phyloP scores from a whole-genome alignment of 176 grass and related monocot genomes.

The Dendrocalamus sinicus region DNA sequence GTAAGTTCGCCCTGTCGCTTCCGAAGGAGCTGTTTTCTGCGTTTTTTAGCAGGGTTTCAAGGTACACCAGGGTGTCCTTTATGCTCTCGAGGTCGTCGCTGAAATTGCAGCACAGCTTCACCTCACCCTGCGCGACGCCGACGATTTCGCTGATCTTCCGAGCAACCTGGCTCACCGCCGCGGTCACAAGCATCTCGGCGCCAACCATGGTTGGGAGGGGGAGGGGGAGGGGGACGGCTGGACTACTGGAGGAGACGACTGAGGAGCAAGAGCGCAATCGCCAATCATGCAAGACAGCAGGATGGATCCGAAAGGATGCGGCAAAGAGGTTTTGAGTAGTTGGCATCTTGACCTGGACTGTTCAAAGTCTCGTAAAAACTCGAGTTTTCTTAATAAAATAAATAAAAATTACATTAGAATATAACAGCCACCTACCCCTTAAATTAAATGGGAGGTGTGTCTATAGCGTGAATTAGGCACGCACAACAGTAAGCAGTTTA shows the following conservation, averaged over 20 bases:
- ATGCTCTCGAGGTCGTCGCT: conserved; percentile 47
- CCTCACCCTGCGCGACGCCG: conserved; percentile 42
- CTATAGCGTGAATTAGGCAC: too few species aligned
- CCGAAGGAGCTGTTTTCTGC: conserved; percentile 55
- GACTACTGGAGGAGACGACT: too few species aligned
- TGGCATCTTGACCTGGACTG: too few species aligned
- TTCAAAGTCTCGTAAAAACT: too few species aligned
- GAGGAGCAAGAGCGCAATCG: not conserved
- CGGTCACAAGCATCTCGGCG: conserved; percentile 47
- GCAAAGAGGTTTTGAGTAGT: too few species aligned
- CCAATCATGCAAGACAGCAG: too few species aligned
- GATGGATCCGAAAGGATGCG: too few species aligned
- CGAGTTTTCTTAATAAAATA: too few species aligned
- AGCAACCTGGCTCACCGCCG: conserved; percentile 51
- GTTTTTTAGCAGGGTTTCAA: conserved; percentile 46
- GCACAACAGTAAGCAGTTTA: too few species aligned
- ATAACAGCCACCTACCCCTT: too few species aligned
- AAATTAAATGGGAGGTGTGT: too few species aligned
- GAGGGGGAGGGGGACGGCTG: not conserved
- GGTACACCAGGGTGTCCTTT: conserved; percentile 43
- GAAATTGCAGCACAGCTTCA: conserved; percentile 49
- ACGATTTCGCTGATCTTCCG: conserved; percentile 45
- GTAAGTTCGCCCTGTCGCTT: conserved; percentile 35
- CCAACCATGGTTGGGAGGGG: conserved; percentile 36
- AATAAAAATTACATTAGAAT: too few species aligned